A percentile compares a stretch with the other conserved stretches of the same genome.
These are phyloP conservation scores for Barbatosphaeria neglecta DNA, from an alignment of 495 filamentous ascomycete genomes.

Conservation along the genomic window DNA sequence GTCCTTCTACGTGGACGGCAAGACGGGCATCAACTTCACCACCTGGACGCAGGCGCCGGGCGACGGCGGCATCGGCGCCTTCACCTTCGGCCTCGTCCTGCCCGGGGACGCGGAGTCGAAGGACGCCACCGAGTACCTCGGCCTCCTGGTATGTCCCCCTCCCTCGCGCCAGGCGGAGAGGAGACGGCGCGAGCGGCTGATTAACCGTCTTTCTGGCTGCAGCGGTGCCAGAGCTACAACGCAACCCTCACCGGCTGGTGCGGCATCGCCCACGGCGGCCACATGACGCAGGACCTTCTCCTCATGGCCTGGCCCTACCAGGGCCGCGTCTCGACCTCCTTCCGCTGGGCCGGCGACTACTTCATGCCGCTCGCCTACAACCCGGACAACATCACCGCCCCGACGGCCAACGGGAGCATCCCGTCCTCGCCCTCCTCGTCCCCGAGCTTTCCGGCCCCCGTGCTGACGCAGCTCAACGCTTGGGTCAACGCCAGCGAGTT, in stretches of 20 bases:
- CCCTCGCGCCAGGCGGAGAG: not conserved
- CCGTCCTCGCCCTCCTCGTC: no score
- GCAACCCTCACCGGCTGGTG: constrained; percentile 33
- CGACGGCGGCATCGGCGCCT: constrained; percentile 11
- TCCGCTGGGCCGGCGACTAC: constrained; percentile 44
- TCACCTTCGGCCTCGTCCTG: constrained; percentile 41
- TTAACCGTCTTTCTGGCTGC: not conserved
- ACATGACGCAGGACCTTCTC: constrained; percentile 43
- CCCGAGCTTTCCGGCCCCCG: no score
- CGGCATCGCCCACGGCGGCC: constrained; percentile 39
- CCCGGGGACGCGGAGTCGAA: constrained; percentile 32
- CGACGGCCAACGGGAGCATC: not conserved
- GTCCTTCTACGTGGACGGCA: constrained; percentile 18
- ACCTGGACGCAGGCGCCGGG: constrained; percentile 13
- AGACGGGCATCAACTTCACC: constrained; percentile 25
- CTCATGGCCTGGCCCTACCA: constrained; percentile 41
- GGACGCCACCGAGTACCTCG: constrained; percentile 43
- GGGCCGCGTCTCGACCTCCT: constrained; percentile 33
- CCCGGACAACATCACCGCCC: constrained; percentile 31
- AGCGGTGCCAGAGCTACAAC: constrained; percentile 9
- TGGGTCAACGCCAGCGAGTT: constrained; percentile 13
- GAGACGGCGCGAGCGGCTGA: no score
- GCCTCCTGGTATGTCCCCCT: constrained; percentile 26
- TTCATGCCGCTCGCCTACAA: constrained; percentile 39
- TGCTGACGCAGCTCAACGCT: not conserved